Evolutionary conservation across 108 stramenopile species (phyloP), one percentile per base, ranked within the genome.

Genomic region (Nitzschia sp.): DNA sequence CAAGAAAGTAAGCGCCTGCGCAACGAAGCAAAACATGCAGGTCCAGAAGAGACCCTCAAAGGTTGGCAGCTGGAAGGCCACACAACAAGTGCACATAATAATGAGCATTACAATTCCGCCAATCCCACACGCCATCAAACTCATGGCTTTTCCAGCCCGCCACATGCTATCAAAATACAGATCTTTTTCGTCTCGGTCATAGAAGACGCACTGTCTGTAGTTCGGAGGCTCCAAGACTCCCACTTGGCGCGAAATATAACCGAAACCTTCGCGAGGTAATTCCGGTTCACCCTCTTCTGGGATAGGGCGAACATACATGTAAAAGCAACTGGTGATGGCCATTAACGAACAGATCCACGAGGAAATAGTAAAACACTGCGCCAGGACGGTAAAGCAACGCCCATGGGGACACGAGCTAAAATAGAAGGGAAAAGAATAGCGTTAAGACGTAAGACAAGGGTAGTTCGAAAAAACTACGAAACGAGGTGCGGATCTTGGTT

Each of bases 31-130:
- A 26, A 76, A 61, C 45, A 69, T 69, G 35, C 75, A 76, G n/a
- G 68, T 69, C 75, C 75, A 76, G 32, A 69, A 76, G 5, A 76
- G 45, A 8, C 68, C 68, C 27, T 76, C 75, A 65, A 76, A 76
- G 2, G 68, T 76, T 2, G 62, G 68, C 8, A 69, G 21, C 41
- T 76, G 45, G 44, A 44, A 76, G 9, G 75, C 75, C 19, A 76
- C 68, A 28, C 75, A 76, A 36, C 75, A 76, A 15, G 75, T 76
- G 0, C 68, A 76, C 1, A 69, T 29, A 5, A 69, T 47, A 44
- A 69, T 46, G 32, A 53, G 45, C 75, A 76, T 76, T 2, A 64
- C 68, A 19, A 76, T 53, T 55, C 72, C 28, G 28, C 75, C 75
- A 31, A 76, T 33, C 8, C 53, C 47, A 17, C 46, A 46, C 1